A percentile compares a stretch with the other conserved stretches of the same genome.
Conservation (phyloP, 768 basidiomycete species). For the Tulasnella sp. region DNA sequence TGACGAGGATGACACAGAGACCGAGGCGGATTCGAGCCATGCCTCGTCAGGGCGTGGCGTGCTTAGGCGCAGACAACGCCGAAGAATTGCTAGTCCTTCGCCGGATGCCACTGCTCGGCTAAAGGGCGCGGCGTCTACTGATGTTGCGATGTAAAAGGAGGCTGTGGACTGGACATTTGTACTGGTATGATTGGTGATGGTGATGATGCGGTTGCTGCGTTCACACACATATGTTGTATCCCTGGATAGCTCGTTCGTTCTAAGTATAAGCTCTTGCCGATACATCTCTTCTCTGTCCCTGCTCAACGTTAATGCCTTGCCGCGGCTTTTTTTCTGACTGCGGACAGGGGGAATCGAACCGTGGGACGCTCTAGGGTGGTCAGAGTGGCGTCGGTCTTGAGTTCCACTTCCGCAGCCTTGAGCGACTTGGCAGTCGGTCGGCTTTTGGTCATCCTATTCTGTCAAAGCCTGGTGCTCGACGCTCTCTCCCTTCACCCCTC, state of each 20-base stretch:
- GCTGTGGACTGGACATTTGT: background rate
- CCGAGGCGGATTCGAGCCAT: slow-evolving; percentile 2
- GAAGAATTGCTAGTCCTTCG: slow-evolving; percentile 24
- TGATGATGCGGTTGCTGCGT: background rate
- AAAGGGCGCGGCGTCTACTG: background rate
- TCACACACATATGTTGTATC: background rate
- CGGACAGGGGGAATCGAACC: background rate
- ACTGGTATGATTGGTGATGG: too few relatives aligned
- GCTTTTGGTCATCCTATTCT: background rate
- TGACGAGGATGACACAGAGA: slow-evolving; percentile 21
- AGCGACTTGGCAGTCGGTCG: slow-evolving; percentile 3
- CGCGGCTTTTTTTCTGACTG: background rate
- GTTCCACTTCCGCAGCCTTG: background rate
- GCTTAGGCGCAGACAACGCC: slow-evolving; percentile 13
- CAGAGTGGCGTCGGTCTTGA: background rate
- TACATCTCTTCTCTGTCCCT: background rate
- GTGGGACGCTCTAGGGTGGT: background rate
- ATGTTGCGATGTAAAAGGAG: slow-evolving; percentile 9
- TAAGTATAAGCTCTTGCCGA: background rate
- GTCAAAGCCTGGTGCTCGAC: slow-evolving; percentile 11
- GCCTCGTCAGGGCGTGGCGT: background rate
- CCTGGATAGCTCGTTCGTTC: background rate
- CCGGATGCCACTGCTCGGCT: slow-evolving; percentile 12
- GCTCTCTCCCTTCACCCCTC: background rate
- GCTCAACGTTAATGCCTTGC: background rate